phyloP scores from a whole-genome alignment of 495 filamentous ascomycete species.

The Trichoderma erinaceum region DNA sequence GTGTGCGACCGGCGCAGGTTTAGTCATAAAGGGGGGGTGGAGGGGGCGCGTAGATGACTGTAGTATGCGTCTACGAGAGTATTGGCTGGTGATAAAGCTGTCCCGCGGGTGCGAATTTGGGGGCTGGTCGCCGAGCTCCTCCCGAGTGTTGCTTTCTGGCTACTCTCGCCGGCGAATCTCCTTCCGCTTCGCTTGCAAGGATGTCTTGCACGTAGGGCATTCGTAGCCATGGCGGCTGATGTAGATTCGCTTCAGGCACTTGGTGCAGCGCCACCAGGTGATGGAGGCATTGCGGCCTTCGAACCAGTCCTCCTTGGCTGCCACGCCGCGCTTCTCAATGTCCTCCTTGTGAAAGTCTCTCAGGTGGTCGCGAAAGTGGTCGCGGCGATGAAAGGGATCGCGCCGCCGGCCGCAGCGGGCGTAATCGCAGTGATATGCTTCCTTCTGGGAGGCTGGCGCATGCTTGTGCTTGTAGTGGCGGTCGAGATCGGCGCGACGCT shows the following conservation, averaged over 20 bases:
- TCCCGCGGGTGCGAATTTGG: not conserved
- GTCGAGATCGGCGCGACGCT: slow-evolving; percentile 42
- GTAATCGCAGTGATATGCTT: slow-evolving; percentile 38
- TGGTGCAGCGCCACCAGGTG: slow-evolving; percentile 35
- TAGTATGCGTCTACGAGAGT: not conserved
- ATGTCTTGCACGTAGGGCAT: slow-evolving; percentile 31
- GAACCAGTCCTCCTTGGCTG: slow-evolving; percentile 25
- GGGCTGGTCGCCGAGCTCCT: not conserved
- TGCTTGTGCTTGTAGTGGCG: slow-evolving; percentile 41
- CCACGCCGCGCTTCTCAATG: slow-evolving; percentile 30
- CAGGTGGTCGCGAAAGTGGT: slow-evolving; percentile 46
- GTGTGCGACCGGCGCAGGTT: too few relatives aligned
- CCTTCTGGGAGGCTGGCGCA: slow-evolving; percentile 28
- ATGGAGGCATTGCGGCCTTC: slow-evolving; percentile 23
- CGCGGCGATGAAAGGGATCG: slow-evolving; percentile 35
- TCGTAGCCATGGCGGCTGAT: slow-evolving; percentile 30
- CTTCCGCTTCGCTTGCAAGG: slow-evolving; percentile 20
- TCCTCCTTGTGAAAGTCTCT: slow-evolving; percentile 47
- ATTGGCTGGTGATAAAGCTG: not conserved
- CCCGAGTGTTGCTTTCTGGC: not conserved
- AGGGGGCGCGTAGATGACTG: not conserved
- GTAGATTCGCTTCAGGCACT: slow-evolving; percentile 31
- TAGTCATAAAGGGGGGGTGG: not conserved
- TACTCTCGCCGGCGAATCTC: slow-evolving; percentile 14
- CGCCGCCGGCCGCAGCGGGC: slow-evolving; percentile 31